Base-by-base conservation (phyloP, 768 basidiomycete genomes). In the Tulasnella sp. region DNA sequence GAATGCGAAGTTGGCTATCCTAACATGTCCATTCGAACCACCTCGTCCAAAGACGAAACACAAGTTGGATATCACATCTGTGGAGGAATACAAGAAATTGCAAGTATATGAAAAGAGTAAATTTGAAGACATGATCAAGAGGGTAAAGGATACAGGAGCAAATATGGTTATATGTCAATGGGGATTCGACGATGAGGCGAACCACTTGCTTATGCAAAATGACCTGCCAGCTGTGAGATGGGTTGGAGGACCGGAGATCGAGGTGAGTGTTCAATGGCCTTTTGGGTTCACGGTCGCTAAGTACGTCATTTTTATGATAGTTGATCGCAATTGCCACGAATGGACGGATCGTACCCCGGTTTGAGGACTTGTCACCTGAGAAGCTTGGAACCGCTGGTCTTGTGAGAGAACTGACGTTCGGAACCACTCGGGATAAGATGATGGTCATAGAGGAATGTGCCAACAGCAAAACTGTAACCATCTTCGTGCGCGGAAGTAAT, bases 181-280 rank as follows among this genome's bases (percentile, higher is more conserved):
- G 95, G 95, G 95, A 54, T 99, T 99, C 63, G 95, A 99, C 63
- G 95, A 99, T 62, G 95, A 99, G 68, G 95, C 95, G 37, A 99
- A 99, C 63, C 95, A 98, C 64, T 58, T 98, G 60, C 67, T 99
- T 57, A 90, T 98, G 88, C 91, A 95, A 71, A 98, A 96, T 60
- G 88, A 92, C 12, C 72, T 99, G 31, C 95, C 95, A 37, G 87
- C 95, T 25, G 93, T 98, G 27, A 76, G 95, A 63, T 98, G 95
- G 95, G 95, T 99, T 50, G 95, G 95, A 54, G 95, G 95, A 20
- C 95, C 95, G 3, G 95, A 99, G 65, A 99, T 99, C 56, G 95
- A 99, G 80, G 90, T 91, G 47, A 29, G 62, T 59, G 44, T 10
- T 20, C 25, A 28, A 32, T 47, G 4, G n/a, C 12, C 53, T 41